Evolutionary conservation across 805 yeast genomes (phyloP).

Genomic region (Maudiozyma bulderi): DNA sequence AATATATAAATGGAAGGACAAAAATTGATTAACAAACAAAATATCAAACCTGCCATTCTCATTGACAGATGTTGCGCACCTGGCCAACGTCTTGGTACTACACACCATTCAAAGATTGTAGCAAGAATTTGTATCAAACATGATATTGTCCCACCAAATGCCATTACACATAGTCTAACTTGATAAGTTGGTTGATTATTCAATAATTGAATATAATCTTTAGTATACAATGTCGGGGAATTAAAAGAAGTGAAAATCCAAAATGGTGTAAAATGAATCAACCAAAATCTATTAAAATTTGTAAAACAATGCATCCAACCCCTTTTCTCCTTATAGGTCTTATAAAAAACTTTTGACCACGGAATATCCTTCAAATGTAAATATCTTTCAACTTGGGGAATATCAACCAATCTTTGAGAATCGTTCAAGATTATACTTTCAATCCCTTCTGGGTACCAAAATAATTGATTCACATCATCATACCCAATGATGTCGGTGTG

Average conservation of each 20-base stretch:
- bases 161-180: conserved; percentile 45
- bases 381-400: conserved; percentile 49
- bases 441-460: conserved; percentile 72
- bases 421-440: conserved; percentile 42
- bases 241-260: conserved; percentile 71
- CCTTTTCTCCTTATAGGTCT: conserved; percentile 67
- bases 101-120: conserved; percentile 44
- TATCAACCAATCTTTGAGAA: conserved; percentile 41
- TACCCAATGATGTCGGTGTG: conserved; percentile 70
- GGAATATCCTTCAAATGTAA: conserved; percentile 40
- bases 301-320: conserved; percentile 67
- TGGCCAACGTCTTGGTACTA: conserved; percentile 64
- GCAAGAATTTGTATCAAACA: conserved; percentile 48
- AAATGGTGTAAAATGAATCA: conserved; percentile 60
- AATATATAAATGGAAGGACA: conserved; percentile 49
- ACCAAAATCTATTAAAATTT: conserved; percentile 74
- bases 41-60: conserved; percentile 36
- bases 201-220: conserved; percentile 40
- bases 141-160: conserved; percentile 60
- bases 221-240: conserved; percentile 58
- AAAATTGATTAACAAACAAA: conserved; percentile 37
- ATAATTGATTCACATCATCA: conserved; percentile 82
- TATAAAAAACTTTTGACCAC: conserved; percentile 62
- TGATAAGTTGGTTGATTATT: conserved; percentile 56
- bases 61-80: conserved; percentile 54